These are phyloP conservation scores for Umbilicaria muhlenbergii DNA, from an alignment of 495 filamentous ascomycete genomes.

Conservation along the genomic window DNA sequence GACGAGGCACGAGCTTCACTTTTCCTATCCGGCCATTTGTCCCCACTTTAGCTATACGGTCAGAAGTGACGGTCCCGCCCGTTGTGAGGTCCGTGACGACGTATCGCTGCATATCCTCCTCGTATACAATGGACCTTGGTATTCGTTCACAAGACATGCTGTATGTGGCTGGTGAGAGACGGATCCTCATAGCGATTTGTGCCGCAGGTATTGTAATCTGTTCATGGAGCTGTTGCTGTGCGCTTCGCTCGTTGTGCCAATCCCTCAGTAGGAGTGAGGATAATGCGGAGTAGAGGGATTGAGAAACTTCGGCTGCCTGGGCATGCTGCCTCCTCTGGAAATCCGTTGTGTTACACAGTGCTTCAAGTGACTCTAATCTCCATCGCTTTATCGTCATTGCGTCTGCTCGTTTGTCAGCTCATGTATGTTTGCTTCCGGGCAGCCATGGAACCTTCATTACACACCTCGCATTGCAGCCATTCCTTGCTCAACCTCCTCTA, in stretches of 20 bases:
- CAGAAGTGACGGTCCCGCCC: constrained; percentile 7
- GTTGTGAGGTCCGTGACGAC: constrained; percentile 8
- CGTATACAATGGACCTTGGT: neutral
- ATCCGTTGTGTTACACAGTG: constrained; percentile 1
- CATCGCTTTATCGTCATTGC: constrained; percentile 7
- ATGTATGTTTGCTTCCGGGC: neutral
- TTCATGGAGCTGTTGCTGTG: constrained; percentile 2
- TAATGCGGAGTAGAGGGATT: constrained; percentile 4
- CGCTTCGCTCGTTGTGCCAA: neutral
- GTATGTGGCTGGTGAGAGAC: constrained; percentile 9
- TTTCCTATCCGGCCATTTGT: constrained; percentile 11
- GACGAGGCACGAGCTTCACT: constrained; percentile 8
- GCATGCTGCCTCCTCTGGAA: constrained; percentile 8
- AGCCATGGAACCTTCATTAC: neutral
- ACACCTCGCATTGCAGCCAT: constrained; percentile 7
- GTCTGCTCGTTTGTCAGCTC: neutral
- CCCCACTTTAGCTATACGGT: constrained; percentile 7
- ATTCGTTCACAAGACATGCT: neutral
- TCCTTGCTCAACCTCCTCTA: constrained; percentile 8
- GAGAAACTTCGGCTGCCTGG: constrained; percentile 2
- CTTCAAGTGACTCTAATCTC: constrained; percentile 11
- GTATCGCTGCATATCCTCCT: constrained; percentile 5
- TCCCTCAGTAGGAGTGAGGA: neutral
- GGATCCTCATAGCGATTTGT: constrained; percentile 2
- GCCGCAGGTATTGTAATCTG: constrained; percentile 6